Conservation (phyloP, 169 alveolate species). For the Eimeria necatrix region DNA sequence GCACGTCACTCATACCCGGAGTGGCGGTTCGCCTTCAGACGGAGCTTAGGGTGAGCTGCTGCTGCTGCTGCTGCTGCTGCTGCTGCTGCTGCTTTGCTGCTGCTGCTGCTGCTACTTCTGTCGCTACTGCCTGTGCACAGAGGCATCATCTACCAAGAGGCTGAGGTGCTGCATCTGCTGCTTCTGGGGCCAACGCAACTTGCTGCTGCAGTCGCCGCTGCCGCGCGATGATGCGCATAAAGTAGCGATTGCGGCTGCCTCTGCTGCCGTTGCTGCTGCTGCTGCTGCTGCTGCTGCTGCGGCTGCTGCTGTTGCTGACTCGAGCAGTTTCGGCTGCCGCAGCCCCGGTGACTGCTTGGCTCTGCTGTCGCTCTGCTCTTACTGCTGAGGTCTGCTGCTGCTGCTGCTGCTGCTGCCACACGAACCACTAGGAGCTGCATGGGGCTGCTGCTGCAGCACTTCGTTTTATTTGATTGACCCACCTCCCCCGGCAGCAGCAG, state of each 20-base stretch:
- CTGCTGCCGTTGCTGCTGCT: background rate
- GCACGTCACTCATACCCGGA: slow-evolving; percentile 68
- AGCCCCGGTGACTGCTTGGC: too few species aligned
- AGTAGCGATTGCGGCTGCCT: background rate
- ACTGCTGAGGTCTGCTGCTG: background rate
- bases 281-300: background rate
- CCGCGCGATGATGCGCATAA: too few species aligned
- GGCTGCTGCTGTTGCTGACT: background rate
- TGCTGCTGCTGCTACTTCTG: background rate
- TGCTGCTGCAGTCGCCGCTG: too few species aligned
- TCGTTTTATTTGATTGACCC: background rate
- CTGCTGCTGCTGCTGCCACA: background rate
- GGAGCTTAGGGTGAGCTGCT: slow-evolving; percentile 50
- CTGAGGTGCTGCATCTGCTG: background rate
- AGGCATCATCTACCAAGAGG: background rate
- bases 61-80: background rate
- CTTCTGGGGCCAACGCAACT: too few species aligned
- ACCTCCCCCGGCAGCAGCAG: background rate
- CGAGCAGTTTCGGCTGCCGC: too few species aligned
- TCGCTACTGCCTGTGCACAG: background rate
- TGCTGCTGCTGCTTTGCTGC: slow-evolving; percentile 16
- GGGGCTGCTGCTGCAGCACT: background rate
- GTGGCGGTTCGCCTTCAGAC: slow-evolving; percentile 63
- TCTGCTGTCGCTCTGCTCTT: too few species aligned
- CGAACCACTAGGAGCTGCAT: background rate